phyloP scores from a whole-genome alignment of 2,329 filamentous ascomycete genomes.

The Cladophialophora carrionii region DNA sequence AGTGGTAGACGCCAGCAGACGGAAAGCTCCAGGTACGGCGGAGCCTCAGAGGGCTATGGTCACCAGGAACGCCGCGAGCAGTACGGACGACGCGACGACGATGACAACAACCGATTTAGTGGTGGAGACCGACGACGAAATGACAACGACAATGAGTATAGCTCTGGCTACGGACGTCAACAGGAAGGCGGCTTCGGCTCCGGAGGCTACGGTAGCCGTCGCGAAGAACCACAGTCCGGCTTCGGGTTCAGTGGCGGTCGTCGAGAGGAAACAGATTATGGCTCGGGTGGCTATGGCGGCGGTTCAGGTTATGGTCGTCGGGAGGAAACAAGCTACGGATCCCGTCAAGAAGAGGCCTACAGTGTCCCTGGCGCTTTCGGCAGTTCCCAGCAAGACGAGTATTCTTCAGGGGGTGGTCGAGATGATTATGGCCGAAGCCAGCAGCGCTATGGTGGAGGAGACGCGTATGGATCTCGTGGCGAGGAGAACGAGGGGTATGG shows the following conservation, averaged over 20 bases:
- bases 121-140: conserved; percentile 11
- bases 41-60: conserved; percentile 8
- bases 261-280: conserved; percentile 12
- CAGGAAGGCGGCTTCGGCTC: conserved; percentile 16
- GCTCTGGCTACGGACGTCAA: conserved; percentile 23
- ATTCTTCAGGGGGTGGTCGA: conserved; percentile 13
- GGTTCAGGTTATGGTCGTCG: conserved; percentile 14
- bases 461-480: conserved; percentile 20
- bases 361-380: conserved; percentile 15
- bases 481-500: conserved; percentile 19
- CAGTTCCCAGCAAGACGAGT: conserved; percentile 11
- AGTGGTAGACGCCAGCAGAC: conserved; percentile 15
- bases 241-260: neutral
- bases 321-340: conserved; percentile 16
- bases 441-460: conserved; percentile 12
- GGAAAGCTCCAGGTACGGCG: conserved; percentile 9
- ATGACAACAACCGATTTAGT: conserved; percentile 6
- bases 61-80: conserved; percentile 23
- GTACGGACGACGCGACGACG: conserved; percentile 30
- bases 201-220: conserved; percentile 21
- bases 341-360: conserved; percentile 18
- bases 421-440: conserved; percentile 7
- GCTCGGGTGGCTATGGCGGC: conserved; percentile 5
- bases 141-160: conserved; percentile 16
- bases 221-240: conserved; percentile 7